phyloP scores from a whole-genome alignment of 768 basidiomycete species.

The Tylopilus plumbeoviolaceoides region DNA sequence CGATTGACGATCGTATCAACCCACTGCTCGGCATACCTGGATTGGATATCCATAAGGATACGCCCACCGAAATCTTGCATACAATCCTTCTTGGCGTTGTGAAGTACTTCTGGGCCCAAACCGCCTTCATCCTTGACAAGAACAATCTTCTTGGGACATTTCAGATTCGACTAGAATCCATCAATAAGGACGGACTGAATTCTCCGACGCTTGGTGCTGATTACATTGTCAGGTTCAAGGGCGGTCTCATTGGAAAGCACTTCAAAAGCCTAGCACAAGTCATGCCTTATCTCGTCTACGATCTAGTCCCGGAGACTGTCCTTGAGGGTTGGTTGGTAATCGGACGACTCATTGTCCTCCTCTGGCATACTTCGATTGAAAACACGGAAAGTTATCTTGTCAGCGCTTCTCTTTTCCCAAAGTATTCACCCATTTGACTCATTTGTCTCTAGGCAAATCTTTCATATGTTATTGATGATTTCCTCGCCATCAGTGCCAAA shows the following conservation, averaged over 20 bases:
- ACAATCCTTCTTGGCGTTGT: constrained; percentile 32
- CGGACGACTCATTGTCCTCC: constrained; percentile 32
- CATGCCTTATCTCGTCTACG: constrained; percentile 29
- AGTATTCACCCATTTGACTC: neutral
- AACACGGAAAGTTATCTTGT: constrained; percentile 35
- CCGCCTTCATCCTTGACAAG: constrained; percentile 20
- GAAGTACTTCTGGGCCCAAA: constrained; percentile 34
- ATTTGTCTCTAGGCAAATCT: neutral
- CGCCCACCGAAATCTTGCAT: constrained; percentile 32
- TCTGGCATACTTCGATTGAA: constrained; percentile 42
- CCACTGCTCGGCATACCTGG: constrained; percentile 15
- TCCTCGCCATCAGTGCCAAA: constrained; percentile 14
- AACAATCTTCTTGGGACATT: constrained; percentile 14
- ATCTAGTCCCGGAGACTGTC: constrained; percentile 23
- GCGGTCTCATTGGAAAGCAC: constrained; percentile 30
- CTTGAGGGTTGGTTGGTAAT: constrained; percentile 27
- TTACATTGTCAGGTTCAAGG: constrained; percentile 32
- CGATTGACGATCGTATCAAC: constrained; percentile 11
- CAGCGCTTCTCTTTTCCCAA: neutral
- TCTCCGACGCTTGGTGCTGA: constrained; percentile 22
- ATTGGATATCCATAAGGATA: constrained; percentile 31
- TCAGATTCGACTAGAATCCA: constrained; percentile 22
- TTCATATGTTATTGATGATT: constrained; percentile 21
- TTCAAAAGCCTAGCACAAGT: constrained; percentile 31
- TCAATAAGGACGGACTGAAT: constrained; percentile 24